Conservation (phyloP, 83 land plant species). For the Isoetes engelmannii region DNA sequence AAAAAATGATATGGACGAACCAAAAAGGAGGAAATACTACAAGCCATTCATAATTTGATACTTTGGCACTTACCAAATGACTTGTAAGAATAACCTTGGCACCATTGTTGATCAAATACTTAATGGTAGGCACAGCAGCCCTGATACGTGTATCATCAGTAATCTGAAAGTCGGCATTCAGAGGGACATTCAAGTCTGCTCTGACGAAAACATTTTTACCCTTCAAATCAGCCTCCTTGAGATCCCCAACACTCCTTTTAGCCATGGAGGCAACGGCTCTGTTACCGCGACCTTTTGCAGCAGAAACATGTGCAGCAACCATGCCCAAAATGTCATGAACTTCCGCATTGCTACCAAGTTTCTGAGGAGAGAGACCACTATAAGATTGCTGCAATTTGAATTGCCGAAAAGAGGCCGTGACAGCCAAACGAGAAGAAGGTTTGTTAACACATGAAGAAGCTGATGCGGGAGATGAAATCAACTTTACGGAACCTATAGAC, state of each 20-base stretch:
- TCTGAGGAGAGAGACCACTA: constrained; percentile 12
- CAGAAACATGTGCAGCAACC: not conserved
- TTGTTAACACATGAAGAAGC: constrained; percentile 10
- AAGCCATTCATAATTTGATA: not conserved
- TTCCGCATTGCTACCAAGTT: not conserved
- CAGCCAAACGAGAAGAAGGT: not conserved
- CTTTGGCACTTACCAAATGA: constrained; percentile 12
- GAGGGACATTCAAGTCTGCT: constrained; percentile 62
- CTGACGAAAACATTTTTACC: constrained; percentile 62
- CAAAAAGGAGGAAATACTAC: not conserved
- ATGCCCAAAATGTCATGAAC: constrained; percentile 9
- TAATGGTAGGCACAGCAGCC: constrained; percentile 14
- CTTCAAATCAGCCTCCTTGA: constrained; percentile 52
- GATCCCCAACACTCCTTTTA: constrained; percentile 55
- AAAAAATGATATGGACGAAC: no score
- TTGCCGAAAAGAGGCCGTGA: not conserved
- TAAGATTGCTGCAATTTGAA: constrained; percentile 4
- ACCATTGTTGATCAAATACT: constrained; percentile 12
- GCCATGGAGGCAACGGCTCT: constrained; percentile 36
- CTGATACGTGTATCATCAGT: constrained; percentile 12
- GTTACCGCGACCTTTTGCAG: constrained; percentile 10
- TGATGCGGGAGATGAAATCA: constrained; percentile 9
- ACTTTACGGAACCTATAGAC: constrained; percentile 7
- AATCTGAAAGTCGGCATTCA: constrained; percentile 20
- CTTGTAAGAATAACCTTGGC: constrained; percentile 14